A percentile compares a stretch with the other conserved stretches of the same genome.
Evolutionary conservation across 495 filamentous ascomycete species (phyloP).

Genomic region (Lineolata rhizophorae): DNA sequence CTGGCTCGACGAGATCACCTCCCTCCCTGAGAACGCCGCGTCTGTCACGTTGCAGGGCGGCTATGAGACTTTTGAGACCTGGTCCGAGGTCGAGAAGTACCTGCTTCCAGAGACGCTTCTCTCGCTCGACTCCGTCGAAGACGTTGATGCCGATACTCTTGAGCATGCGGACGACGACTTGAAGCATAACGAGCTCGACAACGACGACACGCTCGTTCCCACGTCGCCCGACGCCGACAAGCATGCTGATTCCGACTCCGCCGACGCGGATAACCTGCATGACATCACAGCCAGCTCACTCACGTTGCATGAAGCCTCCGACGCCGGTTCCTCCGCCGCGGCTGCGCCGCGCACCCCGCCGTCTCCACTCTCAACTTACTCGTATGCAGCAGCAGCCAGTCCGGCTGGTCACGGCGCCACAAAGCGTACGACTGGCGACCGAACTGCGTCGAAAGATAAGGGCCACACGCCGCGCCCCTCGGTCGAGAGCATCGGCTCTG

Average conservation of each 20-base stretch:
- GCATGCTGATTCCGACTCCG: too few relatives aligned
- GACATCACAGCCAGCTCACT: constrained; percentile 30
- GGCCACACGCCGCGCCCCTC: too few relatives aligned
- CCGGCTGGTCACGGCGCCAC: too few relatives aligned
- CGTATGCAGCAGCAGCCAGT: too few relatives aligned
- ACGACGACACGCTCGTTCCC: background rate
- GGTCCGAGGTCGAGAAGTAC: constrained; percentile 40
- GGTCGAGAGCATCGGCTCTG: too few relatives aligned
- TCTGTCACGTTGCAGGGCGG: constrained; percentile 31
- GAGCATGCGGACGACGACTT: constrained; percentile 15
- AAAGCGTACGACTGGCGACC: too few relatives aligned
- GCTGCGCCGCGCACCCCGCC: too few relatives aligned
- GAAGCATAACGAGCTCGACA: constrained; percentile 8
- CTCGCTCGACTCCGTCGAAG: constrained; percentile 24
- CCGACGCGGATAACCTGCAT: too few relatives aligned
- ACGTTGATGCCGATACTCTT: constrained; percentile 15
- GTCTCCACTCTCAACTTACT: too few relatives aligned
- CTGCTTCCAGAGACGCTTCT: constrained; percentile 22
- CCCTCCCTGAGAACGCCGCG: constrained; percentile 18
- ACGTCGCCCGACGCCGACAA: background rate
- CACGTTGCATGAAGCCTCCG: too few relatives aligned
- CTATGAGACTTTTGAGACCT: constrained; percentile 33
- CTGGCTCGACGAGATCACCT: constrained; percentile 42
- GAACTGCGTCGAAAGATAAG: too few relatives aligned
- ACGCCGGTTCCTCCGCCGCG: too few relatives aligned